A percentile compares a stretch with the other conserved stretches of the same genome.
phyloP scores from a whole-genome alignment of 2,329 filamentous ascomycete genomes.

The Botrytis paeoniae region DNA sequence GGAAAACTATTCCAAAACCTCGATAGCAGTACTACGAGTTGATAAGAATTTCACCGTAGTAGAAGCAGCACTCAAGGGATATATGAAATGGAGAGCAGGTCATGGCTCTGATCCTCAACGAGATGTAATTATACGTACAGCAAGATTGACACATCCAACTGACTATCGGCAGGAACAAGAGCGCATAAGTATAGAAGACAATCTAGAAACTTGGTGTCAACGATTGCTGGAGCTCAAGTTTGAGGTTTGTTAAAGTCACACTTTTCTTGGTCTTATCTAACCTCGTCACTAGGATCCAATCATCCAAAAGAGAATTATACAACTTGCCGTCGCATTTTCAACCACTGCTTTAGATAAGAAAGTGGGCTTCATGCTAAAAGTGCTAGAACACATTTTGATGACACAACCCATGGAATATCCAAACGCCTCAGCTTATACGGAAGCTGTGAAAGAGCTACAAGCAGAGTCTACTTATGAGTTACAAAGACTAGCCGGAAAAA shows the following conservation, averaged over 20 bases:
- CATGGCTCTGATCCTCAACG: slow-evolving; percentile 51
- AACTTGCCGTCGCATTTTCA: slow-evolving; percentile 80
- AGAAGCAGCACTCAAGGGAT: slow-evolving; percentile 84
- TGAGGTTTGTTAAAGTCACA: slow-evolving; percentile 43
- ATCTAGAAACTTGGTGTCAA: slow-evolving; percentile 70
- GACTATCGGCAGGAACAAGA: slow-evolving; percentile 44
- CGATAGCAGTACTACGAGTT: slow-evolving; percentile 70
- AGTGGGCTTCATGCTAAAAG: slow-evolving; percentile 78
- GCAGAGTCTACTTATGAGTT: slow-evolving; percentile 81
- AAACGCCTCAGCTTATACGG: slow-evolving; percentile 71
- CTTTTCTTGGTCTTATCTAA: slow-evolving; percentile 22
- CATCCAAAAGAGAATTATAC: slow-evolving; percentile 76
- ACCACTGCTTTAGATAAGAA: slow-evolving; percentile 76
- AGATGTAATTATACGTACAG: slow-evolving; percentile 29
- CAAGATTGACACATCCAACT: slow-evolving; percentile 24
- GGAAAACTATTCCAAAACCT: slow-evolving; percentile 64
- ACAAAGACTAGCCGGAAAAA: slow-evolving; percentile 82
- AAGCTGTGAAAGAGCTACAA: slow-evolving; percentile 87
- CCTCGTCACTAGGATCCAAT: slow-evolving; percentile 60
- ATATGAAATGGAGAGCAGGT: slow-evolving; percentile 68
- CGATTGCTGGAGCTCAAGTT: slow-evolving; percentile 68
- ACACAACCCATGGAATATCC: slow-evolving; percentile 73
- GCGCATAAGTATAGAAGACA: slow-evolving; percentile 56
- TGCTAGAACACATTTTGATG: slow-evolving; percentile 86
- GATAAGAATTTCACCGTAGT: slow-evolving; percentile 90